These are phyloP conservation scores for Skeletonema costatum DNA, from an alignment of 108 stramenopile genomes.

Conservation along the genomic window DNA sequence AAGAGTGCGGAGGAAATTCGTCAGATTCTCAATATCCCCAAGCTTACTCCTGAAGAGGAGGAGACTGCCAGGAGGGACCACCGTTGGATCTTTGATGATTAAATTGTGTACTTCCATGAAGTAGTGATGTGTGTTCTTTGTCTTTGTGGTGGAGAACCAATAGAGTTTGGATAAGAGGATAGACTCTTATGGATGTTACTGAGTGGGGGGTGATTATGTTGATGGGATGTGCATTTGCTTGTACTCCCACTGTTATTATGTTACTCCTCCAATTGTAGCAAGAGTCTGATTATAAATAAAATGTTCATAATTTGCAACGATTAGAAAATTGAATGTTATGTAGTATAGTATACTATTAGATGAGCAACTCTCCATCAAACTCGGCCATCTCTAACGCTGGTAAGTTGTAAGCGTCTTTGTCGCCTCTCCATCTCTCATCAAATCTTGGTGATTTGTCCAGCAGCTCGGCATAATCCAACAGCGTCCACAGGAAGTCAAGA, in stretches of 20 bases:
- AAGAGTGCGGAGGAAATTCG: constrained; percentile 83
- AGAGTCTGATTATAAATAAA: neutral
- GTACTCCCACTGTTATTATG: neutral
- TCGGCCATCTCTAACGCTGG: constrained; percentile 23
- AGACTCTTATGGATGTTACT: neutral
- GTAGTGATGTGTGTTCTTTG: neutral
- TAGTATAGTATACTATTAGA: neutral
- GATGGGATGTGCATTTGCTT: neutral
- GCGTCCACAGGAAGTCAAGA: constrained; percentile 32
- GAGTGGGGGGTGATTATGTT: neutral
- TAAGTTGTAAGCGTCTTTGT: constrained; percentile 19
- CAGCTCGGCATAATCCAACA: constrained; percentile 37
- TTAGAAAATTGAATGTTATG: neutral
- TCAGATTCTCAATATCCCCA: constrained; percentile 70
- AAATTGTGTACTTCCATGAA: neutral
- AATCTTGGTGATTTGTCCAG: constrained; percentile 21
- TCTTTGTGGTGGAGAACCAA: neutral
- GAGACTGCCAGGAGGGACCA: constrained; percentile 68
- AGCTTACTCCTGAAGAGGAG: constrained; percentile 79
- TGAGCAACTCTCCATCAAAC: constrained; percentile 20
- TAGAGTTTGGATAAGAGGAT: neutral
- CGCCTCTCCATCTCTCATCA: constrained; percentile 17
- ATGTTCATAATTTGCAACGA: neutral
- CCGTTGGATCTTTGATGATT: constrained; percentile 85
- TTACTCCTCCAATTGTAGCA: neutral